Conservation (phyloP, 2,329 filamentous ascomycete species). For the Claviceps maximensis region DNA sequence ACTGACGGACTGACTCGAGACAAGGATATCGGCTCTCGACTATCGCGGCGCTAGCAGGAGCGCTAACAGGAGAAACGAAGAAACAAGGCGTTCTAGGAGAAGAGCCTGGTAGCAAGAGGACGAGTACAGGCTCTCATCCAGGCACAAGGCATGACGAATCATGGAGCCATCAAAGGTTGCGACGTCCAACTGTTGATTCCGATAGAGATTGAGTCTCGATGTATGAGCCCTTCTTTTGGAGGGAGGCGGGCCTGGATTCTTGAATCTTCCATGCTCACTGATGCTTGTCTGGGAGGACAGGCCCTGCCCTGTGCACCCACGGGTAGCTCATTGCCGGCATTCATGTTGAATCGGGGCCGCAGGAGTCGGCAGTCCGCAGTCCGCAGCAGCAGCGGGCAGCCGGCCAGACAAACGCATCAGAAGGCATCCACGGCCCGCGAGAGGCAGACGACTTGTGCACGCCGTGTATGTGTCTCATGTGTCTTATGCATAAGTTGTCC, state of each 20-base stretch:
- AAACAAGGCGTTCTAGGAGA: not conserved
- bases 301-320: not conserved
- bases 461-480: not conserved
- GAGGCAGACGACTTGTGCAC: not conserved
- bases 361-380: not conserved
- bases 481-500: not conserved
- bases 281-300: not conserved
- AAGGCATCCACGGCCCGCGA: not conserved
- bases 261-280: not conserved
- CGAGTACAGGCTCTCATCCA: not conserved
- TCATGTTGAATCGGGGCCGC: not conserved
- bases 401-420: too few species aligned
- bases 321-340: not conserved
- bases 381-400: too few species aligned
- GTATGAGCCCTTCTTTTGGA: too few species aligned
- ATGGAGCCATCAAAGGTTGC: not conserved
- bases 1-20: not conserved
- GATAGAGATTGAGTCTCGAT: too few species aligned
- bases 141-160: not conserved
- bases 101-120: not conserved
- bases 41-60: not conserved
- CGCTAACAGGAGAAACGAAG: not conserved
- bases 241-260: too few species aligned
- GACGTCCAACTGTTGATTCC: not conserved
- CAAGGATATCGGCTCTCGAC: not conserved